Conservation (phyloP, 2,329 filamentous ascomycete genomes). For the Gnomoniopsis smithogilvyi region DNA sequence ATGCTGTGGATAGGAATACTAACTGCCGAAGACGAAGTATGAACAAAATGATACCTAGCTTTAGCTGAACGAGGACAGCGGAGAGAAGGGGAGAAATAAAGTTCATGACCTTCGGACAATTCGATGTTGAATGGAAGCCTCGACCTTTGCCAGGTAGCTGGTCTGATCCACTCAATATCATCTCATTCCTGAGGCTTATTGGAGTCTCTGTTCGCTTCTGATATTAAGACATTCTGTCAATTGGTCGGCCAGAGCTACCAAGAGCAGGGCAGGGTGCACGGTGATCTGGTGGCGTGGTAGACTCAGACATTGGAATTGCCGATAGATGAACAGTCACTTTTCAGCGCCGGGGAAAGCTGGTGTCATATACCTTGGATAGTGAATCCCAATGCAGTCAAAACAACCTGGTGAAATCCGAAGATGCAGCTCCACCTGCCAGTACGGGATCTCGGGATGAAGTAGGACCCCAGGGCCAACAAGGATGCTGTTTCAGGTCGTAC, state of each 20-base stretch:
- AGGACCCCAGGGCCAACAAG: neutral
- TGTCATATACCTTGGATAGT: neutral
- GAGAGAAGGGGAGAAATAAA: no score
- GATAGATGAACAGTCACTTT: neutral
- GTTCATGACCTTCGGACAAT: no score
- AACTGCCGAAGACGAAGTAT: no score
- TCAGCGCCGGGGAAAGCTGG: neutral
- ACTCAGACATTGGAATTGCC: neutral
- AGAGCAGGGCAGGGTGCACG: neutral
- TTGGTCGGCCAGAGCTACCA: neutral
- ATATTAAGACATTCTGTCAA: neutral
- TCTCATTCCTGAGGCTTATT: no score
- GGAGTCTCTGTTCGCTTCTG: neutral
- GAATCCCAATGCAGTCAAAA: neutral
- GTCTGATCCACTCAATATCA: no score
- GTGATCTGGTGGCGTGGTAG: neutral
- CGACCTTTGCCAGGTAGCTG: no score
- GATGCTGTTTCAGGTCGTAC: conserved; percentile 16
- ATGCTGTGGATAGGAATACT: no score
- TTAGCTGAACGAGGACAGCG: no score
- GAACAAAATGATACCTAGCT: no score
- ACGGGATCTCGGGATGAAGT: neutral
- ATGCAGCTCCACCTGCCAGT: neutral
- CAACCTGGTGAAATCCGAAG: no score
- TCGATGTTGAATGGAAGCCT: no score